These are phyloP conservation scores for Aotearoamyces nothofagi DNA, from an alignment of 2,329 filamentous ascomycete species.

Conservation along the genomic window DNA sequence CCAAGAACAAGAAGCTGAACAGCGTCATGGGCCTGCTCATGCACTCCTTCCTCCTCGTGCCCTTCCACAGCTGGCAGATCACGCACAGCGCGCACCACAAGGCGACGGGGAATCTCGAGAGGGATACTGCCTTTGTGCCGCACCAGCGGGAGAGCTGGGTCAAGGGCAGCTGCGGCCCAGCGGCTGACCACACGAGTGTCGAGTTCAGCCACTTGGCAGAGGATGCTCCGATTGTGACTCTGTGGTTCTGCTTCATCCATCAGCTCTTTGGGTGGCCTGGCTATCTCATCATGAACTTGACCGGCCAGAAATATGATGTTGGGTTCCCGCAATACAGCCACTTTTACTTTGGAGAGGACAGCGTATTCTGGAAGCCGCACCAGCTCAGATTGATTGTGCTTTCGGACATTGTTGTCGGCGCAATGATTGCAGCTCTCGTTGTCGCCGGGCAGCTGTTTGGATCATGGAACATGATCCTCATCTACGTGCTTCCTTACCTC, in stretches of 20 bases:
- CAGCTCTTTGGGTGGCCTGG: conserved; percentile 48
- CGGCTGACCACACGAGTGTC: conserved; percentile 4
- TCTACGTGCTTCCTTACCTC: conserved; percentile 52
- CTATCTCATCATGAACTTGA: conserved; percentile 42
- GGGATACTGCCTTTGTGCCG: conserved; percentile 50
- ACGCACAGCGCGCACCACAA: conserved; percentile 55
- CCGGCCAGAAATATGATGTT: conserved; percentile 5
- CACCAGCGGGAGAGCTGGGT: conserved; percentile 21
- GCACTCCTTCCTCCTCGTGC: conserved; percentile 52
- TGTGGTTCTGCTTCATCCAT: conserved; percentile 38
- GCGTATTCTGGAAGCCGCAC: conserved; percentile 39
- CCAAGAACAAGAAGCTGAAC: conserved; percentile 38
- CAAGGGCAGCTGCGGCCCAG: conserved; percentile 5
- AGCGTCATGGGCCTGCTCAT: conserved; percentile 45
- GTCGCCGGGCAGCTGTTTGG: conserved; percentile 32
- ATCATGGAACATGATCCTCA: conserved; percentile 35
- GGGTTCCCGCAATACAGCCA: conserved; percentile 23
- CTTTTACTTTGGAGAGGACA: conserved; percentile 43
- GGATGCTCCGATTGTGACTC: conserved; percentile 42
- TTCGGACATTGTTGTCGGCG: conserved; percentile 41
- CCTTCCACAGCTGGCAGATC: conserved; percentile 60
- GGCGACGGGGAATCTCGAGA: conserved; percentile 50
- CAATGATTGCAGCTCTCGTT: conserved; percentile 32
- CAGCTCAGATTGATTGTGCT: conserved; percentile 39
- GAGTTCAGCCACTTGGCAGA: conserved; percentile 34